These are phyloP conservation scores for Tetracladium maxilliforme DNA, from an alignment of 2,329 filamentous ascomycete genomes.

Conservation along the genomic window DNA sequence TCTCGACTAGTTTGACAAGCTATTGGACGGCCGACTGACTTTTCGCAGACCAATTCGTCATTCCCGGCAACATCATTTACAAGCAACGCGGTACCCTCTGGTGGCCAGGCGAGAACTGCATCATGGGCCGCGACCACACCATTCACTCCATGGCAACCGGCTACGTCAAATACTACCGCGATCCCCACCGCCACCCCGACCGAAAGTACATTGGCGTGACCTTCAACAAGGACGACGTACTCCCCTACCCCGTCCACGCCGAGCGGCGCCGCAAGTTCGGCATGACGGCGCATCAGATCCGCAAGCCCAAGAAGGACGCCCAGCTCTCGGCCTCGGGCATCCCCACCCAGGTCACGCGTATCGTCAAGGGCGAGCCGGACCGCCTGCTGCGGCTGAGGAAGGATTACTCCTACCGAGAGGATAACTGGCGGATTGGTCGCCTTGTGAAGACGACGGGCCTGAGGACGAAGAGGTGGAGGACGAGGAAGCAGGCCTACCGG, in stretches of 20 bases:
- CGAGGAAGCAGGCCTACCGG: slow-evolving; percentile 32
- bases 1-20: slow-evolving; percentile 1
- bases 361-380: slow-evolving; percentile 16
- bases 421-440: slow-evolving; percentile 54
- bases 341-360: slow-evolving; percentile 7
- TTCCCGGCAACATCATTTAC: slow-evolving; percentile 96
- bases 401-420: slow-evolving; percentile 48
- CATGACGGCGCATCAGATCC: slow-evolving; percentile 42
- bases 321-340: background rate
- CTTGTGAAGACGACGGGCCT: slow-evolving; percentile 44
- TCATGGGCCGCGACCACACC: slow-evolving; percentile 91
- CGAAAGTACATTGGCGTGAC: slow-evolving; percentile 91
- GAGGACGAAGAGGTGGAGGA: slow-evolving; percentile 39
- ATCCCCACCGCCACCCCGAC: slow-evolving; percentile 68
- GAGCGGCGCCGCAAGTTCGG: slow-evolving; percentile 62
- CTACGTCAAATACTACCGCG: slow-evolving; percentile 94
- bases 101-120: slow-evolving; percentile 91
- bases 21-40: background rate
- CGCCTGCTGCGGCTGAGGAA: slow-evolving; percentile 26
- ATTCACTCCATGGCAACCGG: slow-evolving; percentile 76
- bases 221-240: slow-evolving; percentile 64
- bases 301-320: slow-evolving; percentile 7
- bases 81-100: slow-evolving; percentile 88
- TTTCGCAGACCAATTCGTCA: slow-evolving; percentile 86
- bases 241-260: slow-evolving; percentile 64